These are phyloP conservation scores for Forsythia suspensa DNA, from an alignment of 257 asterid species.

Conservation along the genomic window DNA sequence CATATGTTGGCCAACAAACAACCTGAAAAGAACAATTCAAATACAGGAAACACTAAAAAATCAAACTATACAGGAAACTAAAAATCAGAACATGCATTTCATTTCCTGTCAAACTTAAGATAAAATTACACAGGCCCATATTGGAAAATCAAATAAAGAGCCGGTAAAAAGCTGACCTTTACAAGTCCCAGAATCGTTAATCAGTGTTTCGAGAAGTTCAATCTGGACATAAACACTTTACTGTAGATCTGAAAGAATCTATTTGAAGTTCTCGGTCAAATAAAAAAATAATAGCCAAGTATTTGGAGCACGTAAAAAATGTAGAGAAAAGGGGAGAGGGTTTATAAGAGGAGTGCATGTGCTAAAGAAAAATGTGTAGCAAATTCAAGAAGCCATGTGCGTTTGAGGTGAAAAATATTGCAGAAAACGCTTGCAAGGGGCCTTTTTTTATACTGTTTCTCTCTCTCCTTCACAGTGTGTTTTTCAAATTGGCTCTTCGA, in stretches of 20 bases:
- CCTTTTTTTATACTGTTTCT: slow-evolving; percentile 17
- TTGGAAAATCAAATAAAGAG: slow-evolving; percentile 8
- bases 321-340: slow-evolving; percentile 25
- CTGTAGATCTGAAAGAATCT: slow-evolving; percentile 58
- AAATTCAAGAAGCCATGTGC: slow-evolving; percentile 49
- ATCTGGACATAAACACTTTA: slow-evolving; percentile 23
- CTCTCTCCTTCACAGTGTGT: slow-evolving; percentile 5
- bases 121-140: slow-evolving; percentile 9
- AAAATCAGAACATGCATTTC: not conserved
- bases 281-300: slow-evolving; percentile 33
- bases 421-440: slow-evolving; percentile 20
- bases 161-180: slow-evolving; percentile 28
- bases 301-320: slow-evolving; percentile 48
- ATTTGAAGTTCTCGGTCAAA: slow-evolving; percentile 43
- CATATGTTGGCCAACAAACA: not conserved
- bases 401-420: slow-evolving; percentile 34
- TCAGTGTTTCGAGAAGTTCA: slow-evolving; percentile 21
- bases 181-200: slow-evolving; percentile 13
- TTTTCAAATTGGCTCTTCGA: slow-evolving; percentile 16
- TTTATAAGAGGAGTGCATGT: slow-evolving; percentile 52
- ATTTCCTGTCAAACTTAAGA: slow-evolving; percentile 2
- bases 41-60: not conserved
- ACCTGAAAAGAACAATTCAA: not conserved
- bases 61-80: not conserved
- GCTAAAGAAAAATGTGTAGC: slow-evolving; percentile 18